Base-by-base conservation (phyloP, 257 asterid species). In the Solanum clarkiae region DNA sequence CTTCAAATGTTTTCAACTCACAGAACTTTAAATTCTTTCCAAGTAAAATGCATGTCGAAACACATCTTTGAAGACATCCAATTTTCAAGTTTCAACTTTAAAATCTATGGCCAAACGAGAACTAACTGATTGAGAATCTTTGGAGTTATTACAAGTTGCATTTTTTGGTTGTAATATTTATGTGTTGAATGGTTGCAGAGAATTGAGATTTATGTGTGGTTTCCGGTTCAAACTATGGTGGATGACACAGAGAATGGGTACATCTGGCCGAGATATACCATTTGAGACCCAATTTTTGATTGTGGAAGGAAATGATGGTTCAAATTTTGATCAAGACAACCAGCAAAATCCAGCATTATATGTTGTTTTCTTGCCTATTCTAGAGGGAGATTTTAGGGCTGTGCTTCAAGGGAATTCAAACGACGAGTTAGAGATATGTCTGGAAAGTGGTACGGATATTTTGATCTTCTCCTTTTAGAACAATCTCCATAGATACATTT, bases 181-280 rank as follows among this genome's bases (percentile, higher is more conserved):
- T 26, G 6, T 80, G 71, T 3, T 82, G 85, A 15, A 18, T 63
- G 85, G 59, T 82, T 83, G n/a, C 93, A 96, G 99, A 94, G 95
- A 92, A 42, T 87, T 91, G 90, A 91, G 98, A 72, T 96, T 94
- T 86, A 93, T 94, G 98, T 93, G 98, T 87, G 95, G 90, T 80
- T 94, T 93, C 81, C 98, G 99, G 63, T 96, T 94, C 93, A 96
- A 96, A 90, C 65, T 96, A 86, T 96, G 99, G 99, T 96, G 99
- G 99, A 96, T 96, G 99, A 93, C 98, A 7, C 99, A 96, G 88
- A 92, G 98, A 84, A 96, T 96, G 95, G 99, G 99, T 1, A 84
- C 91, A 20, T 71, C 84, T 18, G 99, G 98, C 42, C 92, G 90
- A 84, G 98, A 94, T 6, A 87, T 95, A 86, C 99, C 99, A 10